phyloP scores from a whole-genome alignment of 1,139 yeast genomes.

The Pichia terricola region DNA sequence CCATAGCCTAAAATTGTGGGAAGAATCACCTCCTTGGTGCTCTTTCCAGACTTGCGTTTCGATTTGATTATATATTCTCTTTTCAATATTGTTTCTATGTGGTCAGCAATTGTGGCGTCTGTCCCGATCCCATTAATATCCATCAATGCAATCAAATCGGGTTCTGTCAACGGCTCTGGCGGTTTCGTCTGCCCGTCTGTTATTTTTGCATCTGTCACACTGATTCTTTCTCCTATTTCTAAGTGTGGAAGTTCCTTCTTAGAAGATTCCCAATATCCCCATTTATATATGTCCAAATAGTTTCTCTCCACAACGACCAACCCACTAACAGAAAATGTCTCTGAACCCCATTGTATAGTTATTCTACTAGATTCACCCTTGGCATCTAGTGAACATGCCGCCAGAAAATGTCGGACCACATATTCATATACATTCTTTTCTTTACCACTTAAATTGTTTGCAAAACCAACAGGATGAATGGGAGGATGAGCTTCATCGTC shows the following conservation, averaged over 20 bases:
- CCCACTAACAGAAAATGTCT: slow-evolving; percentile 62
- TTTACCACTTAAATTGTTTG: slow-evolving; percentile 42
- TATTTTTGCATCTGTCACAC: slow-evolving; percentile 46
- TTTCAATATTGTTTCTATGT: slow-evolving; percentile 66
- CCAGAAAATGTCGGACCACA: slow-evolving; percentile 77
- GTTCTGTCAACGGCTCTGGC: slow-evolving; percentile 79
- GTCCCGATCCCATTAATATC: slow-evolving; percentile 97
- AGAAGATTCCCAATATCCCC: slow-evolving; percentile 69
- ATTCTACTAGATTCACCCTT: slow-evolving; percentile 62
- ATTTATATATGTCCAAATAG: slow-evolving; percentile 71
- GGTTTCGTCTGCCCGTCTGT: slow-evolving; percentile 71
- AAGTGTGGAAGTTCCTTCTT: slow-evolving; percentile 56
- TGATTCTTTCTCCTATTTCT: slow-evolving; percentile 44
- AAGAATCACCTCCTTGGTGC: slow-evolving; percentile 36
- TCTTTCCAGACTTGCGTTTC: slow-evolving; percentile 26
- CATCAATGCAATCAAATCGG: slow-evolving; percentile 88
- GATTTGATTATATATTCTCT: slow-evolving; percentile 59
- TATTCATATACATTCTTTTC: slow-evolving; percentile 79
- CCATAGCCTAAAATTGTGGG: slow-evolving; percentile 87
- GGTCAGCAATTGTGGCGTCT: slow-evolving; percentile 98
- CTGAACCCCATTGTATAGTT: slow-evolving; percentile 68
- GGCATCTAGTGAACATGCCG: slow-evolving; percentile 90
- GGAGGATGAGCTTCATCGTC: slow-evolving; percentile 99
- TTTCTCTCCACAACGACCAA: slow-evolving; percentile 62
- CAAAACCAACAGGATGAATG: slow-evolving; percentile 73